These are phyloP conservation scores for Erucastrum elatum DNA, from an alignment of 345 rosid genomes.

Conservation along the genomic window DNA sequence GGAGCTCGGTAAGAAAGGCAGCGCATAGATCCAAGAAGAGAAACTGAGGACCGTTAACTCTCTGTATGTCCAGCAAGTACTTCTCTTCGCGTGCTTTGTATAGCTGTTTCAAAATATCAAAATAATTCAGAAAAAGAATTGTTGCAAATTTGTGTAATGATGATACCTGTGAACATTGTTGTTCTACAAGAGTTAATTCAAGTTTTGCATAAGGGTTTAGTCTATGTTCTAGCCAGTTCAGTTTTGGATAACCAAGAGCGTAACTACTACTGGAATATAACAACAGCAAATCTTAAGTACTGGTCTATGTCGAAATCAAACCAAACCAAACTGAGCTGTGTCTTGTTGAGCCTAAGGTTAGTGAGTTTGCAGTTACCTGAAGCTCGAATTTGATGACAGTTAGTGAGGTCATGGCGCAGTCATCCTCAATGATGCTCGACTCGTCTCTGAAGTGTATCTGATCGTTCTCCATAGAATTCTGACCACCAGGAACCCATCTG, in stretches of 20 bases:
- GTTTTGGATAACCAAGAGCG: background rate
- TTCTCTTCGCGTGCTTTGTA: slow-evolving; percentile 87
- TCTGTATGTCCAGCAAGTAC: slow-evolving; percentile 83
- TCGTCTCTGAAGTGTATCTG: slow-evolving; percentile 53
- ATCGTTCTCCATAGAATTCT: slow-evolving; percentile 31
- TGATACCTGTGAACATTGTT: background rate
- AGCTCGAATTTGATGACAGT: slow-evolving; percentile 85
- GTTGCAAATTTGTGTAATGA: background rate
- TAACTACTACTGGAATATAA: background rate
- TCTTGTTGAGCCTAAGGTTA: background rate
- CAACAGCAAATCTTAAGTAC: slow-evolving; percentile 1
- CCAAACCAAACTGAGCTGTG: background rate
- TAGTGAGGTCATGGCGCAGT: slow-evolving; percentile 45
- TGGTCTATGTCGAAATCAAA: background rate
- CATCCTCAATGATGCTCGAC: slow-evolving; percentile 60
- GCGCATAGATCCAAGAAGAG: slow-evolving; percentile 95
- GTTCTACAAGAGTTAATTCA: background rate
- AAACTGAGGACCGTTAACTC: slow-evolving; percentile 83
- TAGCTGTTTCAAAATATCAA: slow-evolving; percentile 51
- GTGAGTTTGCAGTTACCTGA: slow-evolving; percentile 55
- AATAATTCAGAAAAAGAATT: background rate
- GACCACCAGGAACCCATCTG: slow-evolving; percentile 74
- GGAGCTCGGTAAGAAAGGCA: slow-evolving; percentile 81
- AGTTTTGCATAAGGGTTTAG: background rate
- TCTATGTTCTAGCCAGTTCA: slow-evolving; percentile 12